Conservation (phyloP, 2,329 filamentous ascomycete genomes). For the Fusarium udum region DNA sequence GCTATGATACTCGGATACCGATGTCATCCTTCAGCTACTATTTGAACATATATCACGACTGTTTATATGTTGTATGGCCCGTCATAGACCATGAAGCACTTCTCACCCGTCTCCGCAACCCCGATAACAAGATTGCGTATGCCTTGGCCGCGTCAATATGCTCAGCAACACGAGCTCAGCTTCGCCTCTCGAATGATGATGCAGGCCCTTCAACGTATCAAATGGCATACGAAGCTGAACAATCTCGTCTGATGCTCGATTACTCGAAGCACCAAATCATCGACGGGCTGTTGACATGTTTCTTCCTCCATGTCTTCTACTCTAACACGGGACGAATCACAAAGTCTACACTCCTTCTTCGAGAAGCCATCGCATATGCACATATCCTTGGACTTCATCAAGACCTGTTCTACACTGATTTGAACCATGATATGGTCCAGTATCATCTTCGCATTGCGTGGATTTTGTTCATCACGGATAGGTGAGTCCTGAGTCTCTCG, state of each 20-base stretch:
- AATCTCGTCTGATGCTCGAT: constrained; percentile 14
- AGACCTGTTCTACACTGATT: constrained; percentile 10
- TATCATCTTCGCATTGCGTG: constrained; percentile 23
- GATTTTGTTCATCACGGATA: constrained; percentile 21
- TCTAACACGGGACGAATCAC: constrained; percentile 9
- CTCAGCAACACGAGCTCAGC: constrained; percentile 20
- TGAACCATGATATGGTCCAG: background rate
- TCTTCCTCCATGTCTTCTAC: constrained; percentile 26
- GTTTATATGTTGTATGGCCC: constrained; percentile 15
- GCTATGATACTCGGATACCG: background rate
- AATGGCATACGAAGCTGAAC: constrained; percentile 6
- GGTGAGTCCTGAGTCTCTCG: background rate
- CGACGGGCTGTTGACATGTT: constrained; percentile 12
- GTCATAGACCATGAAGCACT: constrained; percentile 2
- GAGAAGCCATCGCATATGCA: constrained; percentile 17
- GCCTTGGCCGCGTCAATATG: constrained; percentile 13
- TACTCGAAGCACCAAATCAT: constrained; percentile 5
- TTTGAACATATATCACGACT: constrained; percentile 5
- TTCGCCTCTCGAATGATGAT: background rate
- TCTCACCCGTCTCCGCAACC: background rate
- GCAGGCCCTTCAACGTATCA: background rate
- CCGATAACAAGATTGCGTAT: constrained; percentile 9
- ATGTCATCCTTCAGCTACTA: constrained; percentile 11
- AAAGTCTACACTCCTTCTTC: constrained; percentile 15
- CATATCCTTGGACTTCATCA: constrained; percentile 23